A percentile compares a stretch with the other conserved stretches of the same genome.
Conservation (phyloP, 345 rosid genomes). For the Physaria fendleri region DNA sequence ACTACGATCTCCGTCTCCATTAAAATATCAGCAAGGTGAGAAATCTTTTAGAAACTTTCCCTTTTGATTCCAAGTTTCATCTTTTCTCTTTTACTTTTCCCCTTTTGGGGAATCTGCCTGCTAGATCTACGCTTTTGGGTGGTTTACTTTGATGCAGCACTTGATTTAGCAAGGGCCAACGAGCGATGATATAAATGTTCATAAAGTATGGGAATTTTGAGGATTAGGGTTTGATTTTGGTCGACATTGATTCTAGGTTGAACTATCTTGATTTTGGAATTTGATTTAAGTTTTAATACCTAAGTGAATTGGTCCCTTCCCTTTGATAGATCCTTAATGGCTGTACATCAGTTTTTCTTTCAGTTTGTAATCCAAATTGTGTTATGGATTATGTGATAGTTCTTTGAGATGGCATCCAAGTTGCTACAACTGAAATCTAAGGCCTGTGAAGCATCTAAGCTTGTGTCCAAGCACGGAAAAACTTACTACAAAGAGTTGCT, state of each 20-base stretch:
- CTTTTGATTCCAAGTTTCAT: neutral
- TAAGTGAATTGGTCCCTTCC: neutral
- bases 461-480: slow-evolving; percentile 60
- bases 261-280: neutral
- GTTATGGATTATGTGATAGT: slow-evolving; percentile 9
- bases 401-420: slow-evolving; percentile 50
- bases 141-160: neutral
- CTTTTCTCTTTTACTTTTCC: neutral
- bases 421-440: slow-evolving; percentile 59
- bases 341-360: too few species aligned
- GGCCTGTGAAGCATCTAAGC: slow-evolving; percentile 65
- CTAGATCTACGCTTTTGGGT: slow-evolving; percentile 15
- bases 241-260: neutral
- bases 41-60: neutral
- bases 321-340: neutral
- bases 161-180: neutral
- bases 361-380: neutral
- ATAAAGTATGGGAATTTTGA: neutral
- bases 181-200: neutral
- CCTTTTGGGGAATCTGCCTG: neutral
- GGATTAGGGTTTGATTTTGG: neutral
- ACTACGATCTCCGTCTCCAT: neutral
- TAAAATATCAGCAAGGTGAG: slow-evolving; percentile 7
- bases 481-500: slow-evolving; percentile 69
- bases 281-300: neutral